Conservation (phyloP, 2,329 filamentous ascomycete genomes). For the Fusarium marasasianum region DNA sequence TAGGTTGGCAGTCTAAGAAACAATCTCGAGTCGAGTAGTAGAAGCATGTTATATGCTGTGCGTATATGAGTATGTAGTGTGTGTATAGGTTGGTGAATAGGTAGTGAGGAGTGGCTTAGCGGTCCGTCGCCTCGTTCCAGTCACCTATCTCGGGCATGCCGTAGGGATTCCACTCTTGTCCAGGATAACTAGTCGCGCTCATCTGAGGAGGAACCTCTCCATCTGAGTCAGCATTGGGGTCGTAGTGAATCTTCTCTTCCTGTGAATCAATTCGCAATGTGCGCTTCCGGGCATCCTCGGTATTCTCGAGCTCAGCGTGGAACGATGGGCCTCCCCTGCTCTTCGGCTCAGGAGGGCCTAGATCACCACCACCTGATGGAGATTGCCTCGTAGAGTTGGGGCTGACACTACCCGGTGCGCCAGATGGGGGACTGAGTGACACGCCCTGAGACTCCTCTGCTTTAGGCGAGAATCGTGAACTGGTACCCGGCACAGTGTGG, state of each 20-base stretch:
- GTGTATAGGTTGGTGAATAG: background rate
- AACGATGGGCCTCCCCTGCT: conserved; percentile 27
- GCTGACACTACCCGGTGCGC: conserved; percentile 14
- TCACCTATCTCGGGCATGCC: conserved; percentile 46
- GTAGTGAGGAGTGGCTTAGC: background rate
- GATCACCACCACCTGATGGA: conserved; percentile 13
- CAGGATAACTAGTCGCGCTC: conserved; percentile 74
- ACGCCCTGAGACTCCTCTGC: conserved; percentile 19
- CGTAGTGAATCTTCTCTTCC: conserved; percentile 64
- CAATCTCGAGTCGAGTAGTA: background rate
- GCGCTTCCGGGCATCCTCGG: conserved; percentile 56
- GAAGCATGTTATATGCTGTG: background rate
- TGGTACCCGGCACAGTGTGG: background rate
- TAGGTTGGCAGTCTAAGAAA: background rate
- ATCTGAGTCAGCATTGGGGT: conserved; percentile 48
- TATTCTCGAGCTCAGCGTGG: conserved; percentile 52
- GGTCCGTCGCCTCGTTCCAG: conserved; percentile 32
- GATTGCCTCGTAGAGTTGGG: conserved; percentile 19
- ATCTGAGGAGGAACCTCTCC: conserved; percentile 59
- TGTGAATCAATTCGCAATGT: conserved; percentile 55
- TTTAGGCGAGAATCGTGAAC: background rate
- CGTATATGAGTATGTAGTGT: background rate
- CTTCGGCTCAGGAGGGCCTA: background rate
- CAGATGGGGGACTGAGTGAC: conserved; percentile 32
- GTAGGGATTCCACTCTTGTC: conserved; percentile 75